Evolutionary conservation across 2,329 filamentous ascomycete species (phyloP), one percentile per base, ranked within the genome.

Genomic region (Trichoderma koningiopsis): DNA sequence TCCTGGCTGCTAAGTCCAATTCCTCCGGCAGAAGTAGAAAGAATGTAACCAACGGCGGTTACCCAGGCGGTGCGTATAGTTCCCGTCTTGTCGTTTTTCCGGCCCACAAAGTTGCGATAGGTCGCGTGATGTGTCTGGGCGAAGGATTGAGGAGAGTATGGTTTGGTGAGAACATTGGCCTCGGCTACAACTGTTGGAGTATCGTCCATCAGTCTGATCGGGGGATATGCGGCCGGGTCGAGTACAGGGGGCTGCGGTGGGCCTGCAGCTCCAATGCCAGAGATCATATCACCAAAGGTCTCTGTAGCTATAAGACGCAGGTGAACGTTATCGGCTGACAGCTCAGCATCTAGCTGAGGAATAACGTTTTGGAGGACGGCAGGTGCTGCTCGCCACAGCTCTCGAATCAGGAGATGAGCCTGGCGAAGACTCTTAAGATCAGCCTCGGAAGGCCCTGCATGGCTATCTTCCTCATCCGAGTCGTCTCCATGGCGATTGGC

Each of bases 281-380:
- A 91, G 31, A 96, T 91, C 85, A 99, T 94, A 77, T 98, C 95
- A 65, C 96, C 96, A 49, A 99, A 88, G 0, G 96, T 97, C 79
- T 98, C 93, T 0, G 95, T 97, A 2, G 95, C 95, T 69, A 99
- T 86, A 70, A 93, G 87, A 65, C 96, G 92, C 68, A 99, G 83
- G 74, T 96, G 90, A 3, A 94, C 86, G 70, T 96, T 96, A 77
- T 99, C 96, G 0, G 94, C 94, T 4, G 91, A 92, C 64, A 99
- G 83, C 81, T 99, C 96, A 40, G 93, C 92, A 77, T 98, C 95
- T 49, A 99, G 85, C 79, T 97, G 94, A 4, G 94, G 94, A 64
- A 99, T 91, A 14, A 99, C 95, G 75, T 97, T 97, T 72, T 93
- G 91, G 22, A 99, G 86, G 33, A 98, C 92, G 35, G 91, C 87